Evolutionary conservation across 768 basidiomycete genomes (phyloP).

Genomic region (Rhizopogon rudus): DNA sequence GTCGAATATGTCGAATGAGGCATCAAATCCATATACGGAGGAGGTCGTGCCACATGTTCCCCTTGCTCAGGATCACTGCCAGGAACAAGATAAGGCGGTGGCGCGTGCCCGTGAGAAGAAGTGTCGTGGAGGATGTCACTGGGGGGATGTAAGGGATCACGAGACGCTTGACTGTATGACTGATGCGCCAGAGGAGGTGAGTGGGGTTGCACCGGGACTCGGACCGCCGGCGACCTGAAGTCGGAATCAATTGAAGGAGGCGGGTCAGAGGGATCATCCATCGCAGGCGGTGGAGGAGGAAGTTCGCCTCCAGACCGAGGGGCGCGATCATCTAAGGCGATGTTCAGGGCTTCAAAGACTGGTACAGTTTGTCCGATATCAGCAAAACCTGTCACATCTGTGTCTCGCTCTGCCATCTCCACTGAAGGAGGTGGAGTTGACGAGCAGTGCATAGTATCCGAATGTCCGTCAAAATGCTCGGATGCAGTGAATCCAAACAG

Average conservation of each 20-base stretch:
- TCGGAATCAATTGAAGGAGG: conserved; percentile 86
- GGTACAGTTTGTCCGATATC: conserved; percentile 55
- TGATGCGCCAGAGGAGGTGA: conserved; percentile 26
- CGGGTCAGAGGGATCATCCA: conserved; percentile 86
- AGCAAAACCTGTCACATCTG: conserved; percentile 63
- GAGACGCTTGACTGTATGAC: conserved; percentile 26
- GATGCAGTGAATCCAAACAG: conserved; percentile 67
- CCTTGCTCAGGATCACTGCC: conserved; percentile 39
- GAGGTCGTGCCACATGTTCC: conserved; percentile 52
- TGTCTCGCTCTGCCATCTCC: conserved; percentile 69
- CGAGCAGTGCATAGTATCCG: conserved; percentile 58
- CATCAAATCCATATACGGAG: conserved; percentile 56
- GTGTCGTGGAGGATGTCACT: conserved; percentile 28
- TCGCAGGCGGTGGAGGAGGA: conserved; percentile 75
- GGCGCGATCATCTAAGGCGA: conserved; percentile 36
- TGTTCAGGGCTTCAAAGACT: conserved; percentile 53
- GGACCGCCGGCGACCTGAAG: conserved; percentile 39
- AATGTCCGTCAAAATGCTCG: conserved; percentile 81
- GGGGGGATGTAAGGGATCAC: conserved; percentile 28
- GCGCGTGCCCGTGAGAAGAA: conserved; percentile 53
- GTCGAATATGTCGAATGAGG: conserved; percentile 11
- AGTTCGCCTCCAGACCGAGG: conserved; percentile 36
- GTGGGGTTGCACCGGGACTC: conserved; percentile 12
- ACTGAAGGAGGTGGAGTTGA: conserved; percentile 72
- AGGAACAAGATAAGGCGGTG: conserved; percentile 72